Conservation (phyloP, 1,284 basidiomycete species). For the Ustilago curta region DNA sequence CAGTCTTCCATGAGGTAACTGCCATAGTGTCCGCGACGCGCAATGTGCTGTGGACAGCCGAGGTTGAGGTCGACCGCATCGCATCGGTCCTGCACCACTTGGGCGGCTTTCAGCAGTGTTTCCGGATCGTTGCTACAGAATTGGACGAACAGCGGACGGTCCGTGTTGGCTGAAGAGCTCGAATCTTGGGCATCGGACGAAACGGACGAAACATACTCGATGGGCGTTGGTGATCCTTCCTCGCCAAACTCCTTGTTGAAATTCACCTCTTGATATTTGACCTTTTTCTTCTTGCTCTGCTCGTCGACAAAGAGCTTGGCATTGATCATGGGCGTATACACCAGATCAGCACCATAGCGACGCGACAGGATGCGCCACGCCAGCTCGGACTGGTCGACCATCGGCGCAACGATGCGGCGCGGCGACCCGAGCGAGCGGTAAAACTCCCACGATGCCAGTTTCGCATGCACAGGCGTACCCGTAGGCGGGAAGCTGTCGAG, state of each 20-base stretch:
- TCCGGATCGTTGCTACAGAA: conserved; percentile 93
- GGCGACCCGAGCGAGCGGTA: conserved; percentile 85
- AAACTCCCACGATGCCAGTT: conserved; percentile 83
- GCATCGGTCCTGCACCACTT: conserved; percentile 61
- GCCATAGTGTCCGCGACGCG: conserved; percentile 86
- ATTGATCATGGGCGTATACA: conserved; percentile 98
- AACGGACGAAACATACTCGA: conserved; percentile 16
- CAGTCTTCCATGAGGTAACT: conserved; percentile 94
- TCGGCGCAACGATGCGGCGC: conserved; percentile 90
- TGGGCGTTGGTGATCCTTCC: conserved; percentile 42
- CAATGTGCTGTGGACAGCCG: conserved; percentile 92
- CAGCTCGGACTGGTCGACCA: conserved; percentile 97
- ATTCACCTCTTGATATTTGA: conserved; percentile 43
- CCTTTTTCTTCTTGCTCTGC: conserved; percentile 45
- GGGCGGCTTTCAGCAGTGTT: conserved; percentile 72
- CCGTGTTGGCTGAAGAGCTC: conserved; percentile 68
- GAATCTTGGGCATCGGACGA: too few species aligned
- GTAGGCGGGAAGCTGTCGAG: conserved; percentile 63
- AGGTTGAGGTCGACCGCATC: conserved; percentile 96
- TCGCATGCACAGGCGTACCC: conserved; percentile 69
- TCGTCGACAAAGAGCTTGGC: conserved; percentile 80
- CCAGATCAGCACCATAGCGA: conserved; percentile 82
- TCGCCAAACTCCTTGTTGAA: conserved; percentile 56
- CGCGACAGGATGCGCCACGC: conserved; percentile 87
- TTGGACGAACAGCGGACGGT: conserved; percentile 89